phyloP scores from a whole-genome alignment of 148 eudicot species.

The Tetragonia tetragonoides region DNA sequence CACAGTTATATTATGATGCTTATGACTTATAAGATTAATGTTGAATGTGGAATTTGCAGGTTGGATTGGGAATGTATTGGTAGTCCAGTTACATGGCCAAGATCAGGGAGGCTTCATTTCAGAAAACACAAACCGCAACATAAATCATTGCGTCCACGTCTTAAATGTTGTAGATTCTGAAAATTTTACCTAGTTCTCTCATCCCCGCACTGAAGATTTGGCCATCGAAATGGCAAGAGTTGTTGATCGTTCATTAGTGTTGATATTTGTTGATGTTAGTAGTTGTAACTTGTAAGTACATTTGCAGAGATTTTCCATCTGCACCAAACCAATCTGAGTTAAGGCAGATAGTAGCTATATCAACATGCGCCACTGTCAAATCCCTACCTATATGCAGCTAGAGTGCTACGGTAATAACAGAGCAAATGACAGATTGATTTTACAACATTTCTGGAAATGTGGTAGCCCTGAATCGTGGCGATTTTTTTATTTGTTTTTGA shows the following conservation, averaged over 20 bases:
- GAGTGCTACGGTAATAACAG: neutral
- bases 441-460: neutral
- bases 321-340: neutral
- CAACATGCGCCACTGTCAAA: slow-evolving; percentile 1
- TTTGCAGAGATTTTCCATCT: neutral
- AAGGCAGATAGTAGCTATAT: slow-evolving; percentile 2
- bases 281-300: slow-evolving; percentile 11
- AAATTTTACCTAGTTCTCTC: neutral
- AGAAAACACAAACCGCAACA: slow-evolving; percentile 32
- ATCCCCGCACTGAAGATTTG: neutral
- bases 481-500: too few relatives aligned
- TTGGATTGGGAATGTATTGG: slow-evolving; percentile 54
- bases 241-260: slow-evolving; percentile 1
- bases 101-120: slow-evolving; percentile 32
- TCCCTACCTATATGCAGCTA: neutral
- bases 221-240: neutral
- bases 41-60: slow-evolving; percentile 36
- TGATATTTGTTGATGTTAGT: slow-evolving; percentile 7
- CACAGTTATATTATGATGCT: neutral
- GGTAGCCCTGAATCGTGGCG: neutral
- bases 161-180: slow-evolving; percentile 58
- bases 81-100: slow-evolving; percentile 68
- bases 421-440: neutral
- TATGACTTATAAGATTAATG: neutral
- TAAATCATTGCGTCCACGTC: slow-evolving; percentile 30